These are phyloP conservation scores for Corylus heterophylla DNA, from an alignment of 306 rosid genomes.

Conservation along the genomic window DNA sequence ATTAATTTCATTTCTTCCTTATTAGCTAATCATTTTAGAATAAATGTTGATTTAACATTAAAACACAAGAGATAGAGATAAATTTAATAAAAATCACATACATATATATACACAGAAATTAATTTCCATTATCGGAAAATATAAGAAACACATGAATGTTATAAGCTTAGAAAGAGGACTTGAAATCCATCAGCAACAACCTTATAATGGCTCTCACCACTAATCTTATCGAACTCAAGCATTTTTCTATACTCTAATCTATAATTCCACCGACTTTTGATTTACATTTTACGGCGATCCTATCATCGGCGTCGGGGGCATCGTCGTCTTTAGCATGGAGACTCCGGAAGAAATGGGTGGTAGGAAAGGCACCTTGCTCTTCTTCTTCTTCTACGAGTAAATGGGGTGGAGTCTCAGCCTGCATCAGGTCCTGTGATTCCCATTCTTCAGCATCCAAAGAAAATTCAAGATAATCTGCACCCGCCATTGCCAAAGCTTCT, in stretches of 20 bases:
- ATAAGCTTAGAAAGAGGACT: too few species aligned
- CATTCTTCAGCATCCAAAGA: slow-evolving; percentile 32
- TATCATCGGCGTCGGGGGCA: neutral
- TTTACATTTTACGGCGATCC: slow-evolving; percentile 5
- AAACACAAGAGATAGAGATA: too few species aligned
- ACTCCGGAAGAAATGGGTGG: neutral
- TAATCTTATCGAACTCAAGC: neutral
- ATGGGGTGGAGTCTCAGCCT: slow-evolving; percentile 32
- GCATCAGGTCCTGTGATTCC: slow-evolving; percentile 29
- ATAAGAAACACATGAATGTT: too few species aligned
- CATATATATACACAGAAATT: too few species aligned
- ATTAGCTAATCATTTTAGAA: too few species aligned
- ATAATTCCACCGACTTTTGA: neutral
- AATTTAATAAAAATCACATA: too few species aligned
- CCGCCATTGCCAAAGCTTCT: slow-evolving; percentile 49
- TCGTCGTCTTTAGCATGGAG: neutral
- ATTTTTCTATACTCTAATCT: neutral
- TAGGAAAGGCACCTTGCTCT: neutral
- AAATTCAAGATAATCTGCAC: slow-evolving; percentile 20
- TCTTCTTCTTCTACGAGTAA: slow-evolving; percentile 33
- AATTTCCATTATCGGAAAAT: too few species aligned
- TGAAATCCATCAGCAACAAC: slow-evolving; percentile 7
- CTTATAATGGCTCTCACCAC: slow-evolving; percentile 6
- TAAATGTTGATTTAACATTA: too few species aligned
- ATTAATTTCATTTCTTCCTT: too few species aligned